These are phyloP conservation scores for Suillus ampliporus DNA, from an alignment of 768 basidiomycete species.

Conservation along the genomic window DNA sequence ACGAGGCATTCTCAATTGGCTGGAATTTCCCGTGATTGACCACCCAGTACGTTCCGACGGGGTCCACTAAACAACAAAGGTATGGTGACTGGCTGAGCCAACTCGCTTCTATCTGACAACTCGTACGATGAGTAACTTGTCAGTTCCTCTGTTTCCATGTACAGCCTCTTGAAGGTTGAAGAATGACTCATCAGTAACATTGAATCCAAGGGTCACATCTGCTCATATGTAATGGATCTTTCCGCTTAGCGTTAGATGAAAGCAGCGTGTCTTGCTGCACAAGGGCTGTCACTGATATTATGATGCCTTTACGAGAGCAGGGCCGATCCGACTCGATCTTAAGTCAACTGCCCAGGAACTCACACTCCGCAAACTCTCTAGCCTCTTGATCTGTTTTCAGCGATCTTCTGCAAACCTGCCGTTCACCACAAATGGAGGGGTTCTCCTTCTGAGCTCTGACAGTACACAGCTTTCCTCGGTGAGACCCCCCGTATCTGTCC, in stretches of 20 bases:
- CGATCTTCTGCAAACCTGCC: conserved; percentile 17
- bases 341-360: conserved; percentile 42
- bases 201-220: conserved; percentile 26
- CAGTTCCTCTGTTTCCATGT: conserved; percentile 25
- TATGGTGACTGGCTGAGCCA: conserved; percentile 10
- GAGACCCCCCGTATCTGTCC: conserved; percentile 19
- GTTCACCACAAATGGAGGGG: conserved; percentile 16
- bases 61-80: conserved; percentile 9
- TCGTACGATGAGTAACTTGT: conserved; percentile 17
- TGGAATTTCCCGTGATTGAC: conserved; percentile 14
- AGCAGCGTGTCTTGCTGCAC: conserved; percentile 35
- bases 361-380: conserved; percentile 24
- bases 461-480: conserved; percentile 27
- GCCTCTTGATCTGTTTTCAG: conserved; percentile 16
- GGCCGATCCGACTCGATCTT: conserved; percentile 45
- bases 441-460: conserved; percentile 13
- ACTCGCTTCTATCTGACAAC: conserved; percentile 16
- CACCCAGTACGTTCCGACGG: conserved; percentile 1
- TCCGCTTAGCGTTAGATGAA: conserved; percentile 45
- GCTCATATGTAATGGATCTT: conserved; percentile 30
- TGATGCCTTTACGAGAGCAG: conserved; percentile 41
- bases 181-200: conserved; percentile 10
- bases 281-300: conserved; percentile 33
- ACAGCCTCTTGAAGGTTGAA: conserved; percentile 1
- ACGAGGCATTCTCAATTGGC: conserved; percentile 7